Conservation (phyloP, 1,139 yeast species). For the Lodderomyces margitis region DNA sequence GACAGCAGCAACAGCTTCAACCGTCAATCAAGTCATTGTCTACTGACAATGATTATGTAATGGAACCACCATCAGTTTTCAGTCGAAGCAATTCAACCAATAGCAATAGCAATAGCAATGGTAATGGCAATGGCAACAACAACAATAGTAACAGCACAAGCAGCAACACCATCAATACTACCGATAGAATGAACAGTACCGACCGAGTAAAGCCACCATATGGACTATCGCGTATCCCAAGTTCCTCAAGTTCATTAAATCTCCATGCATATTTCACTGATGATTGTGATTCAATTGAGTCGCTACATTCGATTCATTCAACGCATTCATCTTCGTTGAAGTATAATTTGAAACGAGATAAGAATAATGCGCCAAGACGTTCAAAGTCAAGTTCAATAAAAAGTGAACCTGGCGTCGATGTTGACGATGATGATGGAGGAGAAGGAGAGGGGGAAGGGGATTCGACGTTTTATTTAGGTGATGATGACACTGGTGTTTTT, state of each 20-base stretch:
- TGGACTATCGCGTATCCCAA: conserved; percentile 36
- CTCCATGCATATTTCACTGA: conserved; percentile 47
- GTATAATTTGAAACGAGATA: conserved; percentile 8
- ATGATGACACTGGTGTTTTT: conserved; percentile 11
- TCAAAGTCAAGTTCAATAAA: background rate
- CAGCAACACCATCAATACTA: background rate
- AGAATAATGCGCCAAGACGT: background rate
- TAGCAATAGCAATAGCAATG: conserved; percentile 2
- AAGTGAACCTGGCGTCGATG: conserved; percentile 7
- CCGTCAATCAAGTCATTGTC: conserved; percentile 8
- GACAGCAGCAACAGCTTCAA: conserved; percentile 12
- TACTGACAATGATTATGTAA: conserved; percentile 20
- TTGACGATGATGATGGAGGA: conserved; percentile 12
- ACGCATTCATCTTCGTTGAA: conserved; percentile 5
- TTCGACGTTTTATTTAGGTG: conserved; percentile 18
- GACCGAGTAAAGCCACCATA: conserved; percentile 15
- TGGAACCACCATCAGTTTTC: conserved; percentile 41
- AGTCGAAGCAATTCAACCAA: conserved; percentile 11
- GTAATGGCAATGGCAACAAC: background rate
- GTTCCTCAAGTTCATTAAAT: conserved; percentile 44
- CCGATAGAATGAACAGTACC: conserved; percentile 9
- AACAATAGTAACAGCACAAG: conserved; percentile 4
- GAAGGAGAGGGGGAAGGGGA: conserved; percentile 19
- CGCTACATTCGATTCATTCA: conserved; percentile 3
- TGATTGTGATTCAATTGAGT: conserved; percentile 19